phyloP scores from a whole-genome alignment of 2,329 filamentous ascomycete species.

The Septoria petroselini region DNA sequence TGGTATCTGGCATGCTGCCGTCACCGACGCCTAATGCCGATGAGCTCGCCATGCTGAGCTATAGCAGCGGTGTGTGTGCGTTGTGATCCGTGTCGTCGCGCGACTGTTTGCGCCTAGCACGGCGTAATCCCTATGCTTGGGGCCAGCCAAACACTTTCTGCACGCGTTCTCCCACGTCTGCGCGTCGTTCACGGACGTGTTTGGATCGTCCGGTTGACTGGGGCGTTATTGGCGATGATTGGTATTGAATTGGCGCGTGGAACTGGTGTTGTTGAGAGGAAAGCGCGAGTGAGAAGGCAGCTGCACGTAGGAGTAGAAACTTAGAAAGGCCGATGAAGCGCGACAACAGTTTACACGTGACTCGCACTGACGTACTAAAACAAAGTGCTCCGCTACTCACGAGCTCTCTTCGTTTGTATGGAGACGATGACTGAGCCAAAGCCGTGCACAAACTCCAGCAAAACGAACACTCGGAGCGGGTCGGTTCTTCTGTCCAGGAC shows the following conservation, averaged over 20 bases:
- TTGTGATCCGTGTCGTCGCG: conserved; percentile 4
- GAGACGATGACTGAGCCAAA: too few species aligned
- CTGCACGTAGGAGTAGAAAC: too few species aligned
- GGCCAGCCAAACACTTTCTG: conserved; percentile 11
- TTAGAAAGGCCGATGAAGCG: not conserved
- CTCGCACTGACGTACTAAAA: not conserved
- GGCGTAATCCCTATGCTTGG: conserved; percentile 3
- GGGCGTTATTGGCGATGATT: conserved; percentile 8
- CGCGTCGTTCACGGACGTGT: conserved; percentile 1
- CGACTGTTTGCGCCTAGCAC: conserved; percentile 19
- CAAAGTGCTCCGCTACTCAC: too few species aligned
- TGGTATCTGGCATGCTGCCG: conserved; percentile 33
- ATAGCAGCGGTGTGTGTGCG: not conserved
- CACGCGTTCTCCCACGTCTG: conserved; percentile 15
- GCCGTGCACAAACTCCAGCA: too few species aligned
- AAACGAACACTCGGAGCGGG: too few species aligned
- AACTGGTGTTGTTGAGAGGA: conserved; percentile 1
- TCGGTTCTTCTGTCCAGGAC: too few species aligned
- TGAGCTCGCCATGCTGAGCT: conserved; percentile 27
- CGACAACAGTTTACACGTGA: not conserved
- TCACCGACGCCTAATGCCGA: conserved; percentile 33
- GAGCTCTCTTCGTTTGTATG: too few species aligned
- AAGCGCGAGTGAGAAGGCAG: conserved; percentile 1
- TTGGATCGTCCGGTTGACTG: conserved; percentile 1
- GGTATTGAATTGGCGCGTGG: conserved; percentile 13